Evolutionary conservation across 2,329 filamentous ascomycete genomes (phyloP).

Genomic region (Paraphoma sp.): DNA sequence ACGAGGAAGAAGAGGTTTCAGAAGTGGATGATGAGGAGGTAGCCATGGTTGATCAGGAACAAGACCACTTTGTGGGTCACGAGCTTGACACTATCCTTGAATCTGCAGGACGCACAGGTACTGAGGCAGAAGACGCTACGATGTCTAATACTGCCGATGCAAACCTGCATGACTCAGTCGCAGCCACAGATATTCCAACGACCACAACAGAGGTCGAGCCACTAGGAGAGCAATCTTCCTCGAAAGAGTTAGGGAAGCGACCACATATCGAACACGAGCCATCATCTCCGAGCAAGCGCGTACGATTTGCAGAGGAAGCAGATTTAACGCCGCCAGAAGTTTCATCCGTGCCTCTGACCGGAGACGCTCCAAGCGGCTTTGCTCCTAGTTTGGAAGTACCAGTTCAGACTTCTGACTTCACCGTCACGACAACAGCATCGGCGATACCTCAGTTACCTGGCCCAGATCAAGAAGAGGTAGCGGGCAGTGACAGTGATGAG

Average conservation of each 20-base stretch:
- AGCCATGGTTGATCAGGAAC: not conserved
- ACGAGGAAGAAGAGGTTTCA: conserved; percentile 25
- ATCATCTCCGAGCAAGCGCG: conserved; percentile 39
- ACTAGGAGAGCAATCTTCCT: too few relatives aligned
- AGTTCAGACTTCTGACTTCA: conserved; percentile 21
- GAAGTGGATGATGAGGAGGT: conserved; percentile 10
- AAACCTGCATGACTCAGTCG: not conserved
- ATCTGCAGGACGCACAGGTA: conserved; percentile 18
- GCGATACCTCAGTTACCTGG: conserved; percentile 20
- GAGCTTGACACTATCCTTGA: conserved; percentile 20
- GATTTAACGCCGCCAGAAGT: conserved; percentile 6
- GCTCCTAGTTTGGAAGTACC: not conserved
- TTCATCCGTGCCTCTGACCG: conserved; percentile 3
- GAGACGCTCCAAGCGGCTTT: not conserved
- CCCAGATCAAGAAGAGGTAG: conserved; percentile 15
- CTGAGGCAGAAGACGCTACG: conserved; percentile 11
- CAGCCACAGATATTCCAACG: conserved; percentile 17
- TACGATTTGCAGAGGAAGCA: conserved; percentile 22
- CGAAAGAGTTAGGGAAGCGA: conserved; percentile 26
- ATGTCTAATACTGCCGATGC: too few relatives aligned
- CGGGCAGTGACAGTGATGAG: conserved; percentile 33
- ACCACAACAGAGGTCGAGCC: not conserved
- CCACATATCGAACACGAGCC: conserved; percentile 25
- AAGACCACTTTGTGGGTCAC: conserved; percentile 54
- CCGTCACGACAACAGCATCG: conserved; percentile 22